phyloP scores from a whole-genome alignment of 163 green algal species.

The Volvox carteri region DNA sequence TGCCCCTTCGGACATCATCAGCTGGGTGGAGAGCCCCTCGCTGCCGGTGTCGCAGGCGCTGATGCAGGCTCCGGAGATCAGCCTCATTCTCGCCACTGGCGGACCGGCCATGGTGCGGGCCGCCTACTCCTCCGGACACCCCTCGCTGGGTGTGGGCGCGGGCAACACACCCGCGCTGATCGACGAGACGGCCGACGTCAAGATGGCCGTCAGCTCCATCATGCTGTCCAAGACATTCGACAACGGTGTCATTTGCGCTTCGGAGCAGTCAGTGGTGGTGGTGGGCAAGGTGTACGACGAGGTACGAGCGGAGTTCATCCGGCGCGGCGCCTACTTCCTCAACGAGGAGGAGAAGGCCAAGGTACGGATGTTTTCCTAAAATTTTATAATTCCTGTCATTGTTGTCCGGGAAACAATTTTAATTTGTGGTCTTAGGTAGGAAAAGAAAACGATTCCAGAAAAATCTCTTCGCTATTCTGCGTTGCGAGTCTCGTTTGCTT shows the following conservation, averaged over 20 bases:
- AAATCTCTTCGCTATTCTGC: too few relatives aligned
- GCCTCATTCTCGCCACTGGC: slow-evolving; percentile 81
- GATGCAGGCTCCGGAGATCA: slow-evolving; percentile 71
- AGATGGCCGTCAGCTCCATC: slow-evolving; percentile 77
- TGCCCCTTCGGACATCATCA: slow-evolving; percentile 67
- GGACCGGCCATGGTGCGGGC: slow-evolving; percentile 80
- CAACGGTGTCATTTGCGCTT: slow-evolving; percentile 87
- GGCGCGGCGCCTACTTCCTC: slow-evolving; percentile 80
- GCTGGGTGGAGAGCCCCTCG: slow-evolving; percentile 70
- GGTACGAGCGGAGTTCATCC: slow-evolving; percentile 66
- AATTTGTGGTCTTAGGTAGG: too few relatives aligned
- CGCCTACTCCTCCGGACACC: slow-evolving; percentile 80
- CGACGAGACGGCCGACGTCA: slow-evolving; percentile 78
- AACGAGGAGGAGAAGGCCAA: slow-evolving; percentile 73
- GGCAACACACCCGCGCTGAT: slow-evolving; percentile 85
- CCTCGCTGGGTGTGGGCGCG: slow-evolving; percentile 81
- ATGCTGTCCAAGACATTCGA: slow-evolving; percentile 87
- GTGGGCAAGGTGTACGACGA: slow-evolving; percentile 68
- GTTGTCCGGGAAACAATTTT: too few relatives aligned
- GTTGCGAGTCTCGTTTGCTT: too few relatives aligned
- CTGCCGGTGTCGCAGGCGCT: slow-evolving; percentile 67
- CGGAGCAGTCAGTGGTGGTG: slow-evolving; percentile 80
- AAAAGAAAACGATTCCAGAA: too few relatives aligned
- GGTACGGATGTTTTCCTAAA: too few relatives aligned
- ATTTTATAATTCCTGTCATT: too few relatives aligned